phyloP scores from a whole-genome alignment of 306 rosid species.

The Lathyrus aphaca region DNA sequence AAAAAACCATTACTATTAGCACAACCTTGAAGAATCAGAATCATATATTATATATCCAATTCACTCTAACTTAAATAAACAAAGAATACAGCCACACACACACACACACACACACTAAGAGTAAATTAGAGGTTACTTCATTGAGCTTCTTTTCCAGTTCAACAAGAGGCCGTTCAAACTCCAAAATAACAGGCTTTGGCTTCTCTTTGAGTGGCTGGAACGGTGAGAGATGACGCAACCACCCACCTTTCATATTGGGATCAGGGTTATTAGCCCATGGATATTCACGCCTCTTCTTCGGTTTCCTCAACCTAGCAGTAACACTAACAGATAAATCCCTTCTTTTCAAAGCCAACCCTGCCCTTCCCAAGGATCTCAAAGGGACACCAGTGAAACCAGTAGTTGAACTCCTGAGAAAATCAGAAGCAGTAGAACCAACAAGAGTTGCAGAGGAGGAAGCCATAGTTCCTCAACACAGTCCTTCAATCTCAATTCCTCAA shows the following conservation, averaged over 20 bases:
- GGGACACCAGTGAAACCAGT: slow-evolving; percentile 70
- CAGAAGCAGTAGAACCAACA: slow-evolving; percentile 70
- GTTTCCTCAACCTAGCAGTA: slow-evolving; percentile 67
- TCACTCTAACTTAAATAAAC: slow-evolving; percentile 31
- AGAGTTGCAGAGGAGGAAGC: slow-evolving; percentile 66
- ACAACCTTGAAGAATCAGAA: slow-evolving; percentile 29
- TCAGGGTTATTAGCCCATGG: slow-evolving; percentile 91
- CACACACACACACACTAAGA: slow-evolving; percentile 16
- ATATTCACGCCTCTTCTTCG: slow-evolving; percentile 75
- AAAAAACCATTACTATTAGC: neutral
- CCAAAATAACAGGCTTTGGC: slow-evolving; percentile 76
- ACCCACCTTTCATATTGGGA: slow-evolving; percentile 84
- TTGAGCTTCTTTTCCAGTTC: slow-evolving; percentile 80
- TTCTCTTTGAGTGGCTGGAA: slow-evolving; percentile 85
- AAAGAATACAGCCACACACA: slow-evolving; percentile 7
- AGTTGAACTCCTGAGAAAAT: slow-evolving; percentile 79
- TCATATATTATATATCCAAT: neutral
- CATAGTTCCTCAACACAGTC: slow-evolving; percentile 56
- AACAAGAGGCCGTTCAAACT: slow-evolving; percentile 78
- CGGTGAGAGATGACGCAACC: slow-evolving; percentile 64
- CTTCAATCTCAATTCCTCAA: slow-evolving; percentile 47
- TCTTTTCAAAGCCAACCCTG: slow-evolving; percentile 51
- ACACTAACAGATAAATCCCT: slow-evolving; percentile 55
- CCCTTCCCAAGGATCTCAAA: slow-evolving; percentile 65
- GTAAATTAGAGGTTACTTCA: slow-evolving; percentile 57